Conservation (phyloP, 495 filamentous ascomycete species). For the Podospora appendiculata region DNA sequence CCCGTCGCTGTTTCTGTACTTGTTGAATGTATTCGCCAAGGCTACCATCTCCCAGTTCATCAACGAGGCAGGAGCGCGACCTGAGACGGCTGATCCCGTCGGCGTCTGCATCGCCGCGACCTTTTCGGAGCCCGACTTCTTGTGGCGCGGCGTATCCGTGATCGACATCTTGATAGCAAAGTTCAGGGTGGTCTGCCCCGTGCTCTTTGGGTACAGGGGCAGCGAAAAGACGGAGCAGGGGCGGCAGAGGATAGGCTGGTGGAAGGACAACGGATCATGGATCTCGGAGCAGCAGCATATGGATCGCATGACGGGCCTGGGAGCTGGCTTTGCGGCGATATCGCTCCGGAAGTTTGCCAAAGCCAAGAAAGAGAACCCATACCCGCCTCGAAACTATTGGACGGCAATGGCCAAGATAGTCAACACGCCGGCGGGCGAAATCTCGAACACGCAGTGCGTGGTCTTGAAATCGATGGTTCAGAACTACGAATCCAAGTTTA, state of each 20-base stretch:
- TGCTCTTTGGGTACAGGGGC: slow-evolving; percentile 78
- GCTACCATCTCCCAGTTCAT: slow-evolving; percentile 65
- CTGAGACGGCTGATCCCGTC: slow-evolving; percentile 69
- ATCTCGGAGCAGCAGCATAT: slow-evolving; percentile 60
- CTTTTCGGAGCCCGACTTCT: slow-evolving; percentile 59
- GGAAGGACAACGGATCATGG: slow-evolving; percentile 48
- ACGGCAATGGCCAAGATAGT: slow-evolving; percentile 59
- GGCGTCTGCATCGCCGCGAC: slow-evolving; percentile 68
- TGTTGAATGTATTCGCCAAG: slow-evolving; percentile 79
- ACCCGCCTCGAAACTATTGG: slow-evolving; percentile 79
- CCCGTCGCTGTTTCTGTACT: slow-evolving; percentile 70
- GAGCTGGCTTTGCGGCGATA: slow-evolving; percentile 74
- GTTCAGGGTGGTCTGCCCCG: slow-evolving; percentile 70
- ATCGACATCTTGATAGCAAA: slow-evolving; percentile 89
- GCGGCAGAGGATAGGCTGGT: slow-evolving; percentile 68
- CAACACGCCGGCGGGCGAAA: slow-evolving; percentile 56
- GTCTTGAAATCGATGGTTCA: slow-evolving; percentile 73
- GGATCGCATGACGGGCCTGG: slow-evolving; percentile 78
- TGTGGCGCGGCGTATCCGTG: slow-evolving; percentile 62
- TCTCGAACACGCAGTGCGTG: slow-evolving; percentile 70
- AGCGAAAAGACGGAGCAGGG: slow-evolving; percentile 67
- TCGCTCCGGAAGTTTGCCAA: slow-evolving; percentile 72
- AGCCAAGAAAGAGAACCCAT: slow-evolving; percentile 60
- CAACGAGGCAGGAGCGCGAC: slow-evolving; percentile 61
- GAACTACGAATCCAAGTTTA: slow-evolving; percentile 59